Base-by-base conservation (phyloP, 495 filamentous ascomycete genomes). In the Hypoxylon fragiforme region DNA sequence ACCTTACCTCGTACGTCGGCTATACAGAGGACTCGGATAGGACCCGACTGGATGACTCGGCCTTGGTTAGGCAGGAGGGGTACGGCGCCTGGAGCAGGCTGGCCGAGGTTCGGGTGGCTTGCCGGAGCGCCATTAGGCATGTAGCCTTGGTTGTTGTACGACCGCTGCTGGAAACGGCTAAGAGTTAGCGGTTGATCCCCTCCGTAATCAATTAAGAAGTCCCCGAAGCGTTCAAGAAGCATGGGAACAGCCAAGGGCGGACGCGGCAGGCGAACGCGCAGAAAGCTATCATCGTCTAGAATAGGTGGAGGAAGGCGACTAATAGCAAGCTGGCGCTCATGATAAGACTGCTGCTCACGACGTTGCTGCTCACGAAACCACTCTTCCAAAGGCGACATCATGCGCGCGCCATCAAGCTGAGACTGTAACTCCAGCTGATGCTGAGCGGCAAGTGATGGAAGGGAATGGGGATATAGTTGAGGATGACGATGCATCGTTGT, bases 1-100 rank as follows among this genome's bases (percentile, higher is more conserved):
- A 31, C 62, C 77, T 44, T 82, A 97, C 94, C 95, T 88, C 95
- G 83, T 59, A 99, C 92, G 74, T 99, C 95, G 15, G 95, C 95
- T 74, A 99, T 87, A 73, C 95, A 97, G 47, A 99, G 80, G 42
- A 99, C 85, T 69, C 94, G 81, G 48, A 84, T 86, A 36, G 86
- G 85, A 21, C 89, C 91, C 39, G 83, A 87, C 72, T 97, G 90
- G 62, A 96, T 84, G 38, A 99, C 73, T 44, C 80, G 80, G 30
- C 80, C 80, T 57, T 81, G 78, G 66, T 81, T 81, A 14, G 80
- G 80, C 21, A 81, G 72, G 9, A 83, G 74, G 39, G 80, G 80
- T 4, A 73, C 72, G 44, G 79, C 80, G 55, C 79, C 79, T 15
- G 78, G 79, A 32, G 69, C 69, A 22, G 76, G 71, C 26, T 70